phyloP scores from a whole-genome alignment of 164 flowering plant genomes.

The Malania oleifera region DNA sequence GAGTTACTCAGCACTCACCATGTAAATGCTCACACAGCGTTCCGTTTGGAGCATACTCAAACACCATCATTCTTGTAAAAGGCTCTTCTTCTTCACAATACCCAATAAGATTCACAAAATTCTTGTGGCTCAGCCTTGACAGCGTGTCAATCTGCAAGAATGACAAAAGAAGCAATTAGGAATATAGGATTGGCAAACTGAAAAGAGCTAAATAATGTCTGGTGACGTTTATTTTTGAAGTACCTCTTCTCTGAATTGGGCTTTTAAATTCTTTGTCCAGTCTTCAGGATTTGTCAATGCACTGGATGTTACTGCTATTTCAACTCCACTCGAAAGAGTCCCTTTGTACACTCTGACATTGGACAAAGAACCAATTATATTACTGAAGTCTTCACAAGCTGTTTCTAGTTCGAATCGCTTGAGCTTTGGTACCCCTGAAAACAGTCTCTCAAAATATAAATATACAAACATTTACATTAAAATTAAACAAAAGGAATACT shows the following conservation, averaged over 20 bases:
- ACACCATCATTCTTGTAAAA: constrained; percentile 76
- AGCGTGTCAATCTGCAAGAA: constrained; percentile 50
- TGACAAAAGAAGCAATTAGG: constrained; percentile 4
- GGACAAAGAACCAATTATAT: constrained; percentile 54
- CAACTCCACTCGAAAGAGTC: constrained; percentile 81
- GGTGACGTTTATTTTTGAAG: background rate
- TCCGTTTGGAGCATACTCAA: constrained; percentile 82
- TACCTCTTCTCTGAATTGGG: constrained; percentile 66
- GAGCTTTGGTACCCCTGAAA: constrained; percentile 73
- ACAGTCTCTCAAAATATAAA: background rate
- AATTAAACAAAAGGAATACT: background rate
- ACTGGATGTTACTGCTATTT: constrained; percentile 61
- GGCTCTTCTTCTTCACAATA: constrained; percentile 64
- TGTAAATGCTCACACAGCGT: constrained; percentile 81
- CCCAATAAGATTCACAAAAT: constrained; percentile 68
- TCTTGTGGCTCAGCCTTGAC: constrained; percentile 70
- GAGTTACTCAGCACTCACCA: no score
- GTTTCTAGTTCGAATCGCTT: constrained; percentile 63
- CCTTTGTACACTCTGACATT: constrained; percentile 70
- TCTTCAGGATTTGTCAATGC: constrained; percentile 34
- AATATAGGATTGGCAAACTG: background rate
- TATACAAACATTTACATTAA: background rate
- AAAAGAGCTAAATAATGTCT: background rate
- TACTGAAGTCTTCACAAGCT: constrained; percentile 91
- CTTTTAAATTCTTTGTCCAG: constrained; percentile 56